phyloP scores from a whole-genome alignment of 2,329 filamentous ascomycete genomes.

The Thelonectria blattea region DNA sequence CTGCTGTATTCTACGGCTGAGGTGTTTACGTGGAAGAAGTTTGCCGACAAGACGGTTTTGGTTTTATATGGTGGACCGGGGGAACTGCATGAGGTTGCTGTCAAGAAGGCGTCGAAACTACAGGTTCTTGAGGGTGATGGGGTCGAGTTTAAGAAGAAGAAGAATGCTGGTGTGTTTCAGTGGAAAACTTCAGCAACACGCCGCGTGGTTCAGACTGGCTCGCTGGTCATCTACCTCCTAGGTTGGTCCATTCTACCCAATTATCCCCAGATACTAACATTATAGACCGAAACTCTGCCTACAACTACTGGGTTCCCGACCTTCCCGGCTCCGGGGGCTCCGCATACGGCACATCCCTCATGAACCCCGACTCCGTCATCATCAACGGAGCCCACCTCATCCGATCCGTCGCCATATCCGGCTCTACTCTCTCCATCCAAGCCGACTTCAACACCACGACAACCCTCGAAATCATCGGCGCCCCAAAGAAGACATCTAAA shows the following conservation, averaged over 20 bases:
- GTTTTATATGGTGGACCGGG: conserved; percentile 68
- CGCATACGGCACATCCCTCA: conserved; percentile 44
- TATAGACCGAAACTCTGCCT: conserved; percentile 67
- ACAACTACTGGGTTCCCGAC: conserved; percentile 72
- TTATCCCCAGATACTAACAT: not conserved
- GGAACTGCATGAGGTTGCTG: conserved; percentile 68
- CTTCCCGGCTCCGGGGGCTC: conserved; percentile 45
- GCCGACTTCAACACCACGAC: conserved; percentile 77
- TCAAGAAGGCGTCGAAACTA: conserved; percentile 41
- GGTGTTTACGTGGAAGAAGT: conserved; percentile 72
- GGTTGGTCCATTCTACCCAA: conserved; percentile 31
- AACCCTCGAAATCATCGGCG: conserved; percentile 71
- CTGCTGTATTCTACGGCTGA: conserved; percentile 74
- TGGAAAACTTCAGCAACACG: conserved; percentile 41
- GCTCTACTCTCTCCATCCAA: conserved; percentile 63
- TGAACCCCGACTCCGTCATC: conserved; percentile 48
- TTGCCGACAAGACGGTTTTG: conserved; percentile 63
- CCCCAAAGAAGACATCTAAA: conserved; percentile 53
- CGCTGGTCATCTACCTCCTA: conserved; percentile 51
- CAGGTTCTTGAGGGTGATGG: conserved; percentile 37
- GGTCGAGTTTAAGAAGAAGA: conserved; percentile 32
- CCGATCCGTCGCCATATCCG: conserved; percentile 62
- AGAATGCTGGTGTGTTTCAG: conserved; percentile 37
- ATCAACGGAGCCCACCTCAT: conserved; percentile 69
- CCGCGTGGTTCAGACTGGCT: conserved; percentile 41